Percentiles rank a stretch among this genome's conserved stretches.
Conservation (phyloP, 441 rosid genomes). For the Raphanus hybrid region DNA sequence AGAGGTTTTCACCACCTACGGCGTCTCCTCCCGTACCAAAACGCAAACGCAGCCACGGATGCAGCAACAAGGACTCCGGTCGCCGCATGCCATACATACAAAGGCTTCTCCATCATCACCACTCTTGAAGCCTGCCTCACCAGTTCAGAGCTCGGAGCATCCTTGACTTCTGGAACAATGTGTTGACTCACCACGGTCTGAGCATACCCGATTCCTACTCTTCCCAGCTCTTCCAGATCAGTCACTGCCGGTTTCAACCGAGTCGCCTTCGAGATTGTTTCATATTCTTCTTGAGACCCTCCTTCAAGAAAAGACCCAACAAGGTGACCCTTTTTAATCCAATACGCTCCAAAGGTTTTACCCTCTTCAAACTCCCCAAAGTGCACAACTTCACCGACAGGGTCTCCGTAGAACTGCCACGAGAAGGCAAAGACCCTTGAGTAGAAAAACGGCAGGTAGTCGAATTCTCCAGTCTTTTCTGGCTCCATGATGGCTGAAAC, state of each 20-base stretch:
- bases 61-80: constrained; percentile 79
- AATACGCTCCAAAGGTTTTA: constrained; percentile 76
- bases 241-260: constrained; percentile 60
- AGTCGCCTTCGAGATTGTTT: constrained; percentile 76
- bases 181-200: constrained; percentile 49
- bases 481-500: constrained; percentile 80
- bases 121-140: constrained; percentile 30
- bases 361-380: constrained; percentile 82
- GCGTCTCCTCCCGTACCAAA: constrained; percentile 89
- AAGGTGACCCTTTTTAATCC: constrained; percentile 81
- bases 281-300: constrained; percentile 90
- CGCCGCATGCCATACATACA: constrained; percentile 68
- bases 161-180: constrained; percentile 36
- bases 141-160: constrained; percentile 43
- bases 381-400: constrained; percentile 77
- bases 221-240: constrained; percentile 62
- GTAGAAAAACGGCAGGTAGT: constrained; percentile 92
- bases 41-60: constrained; percentile 82
- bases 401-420: constrained; percentile 96
- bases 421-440: constrained; percentile 83
- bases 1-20: constrained; percentile 67
- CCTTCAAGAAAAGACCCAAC: constrained; percentile 97
- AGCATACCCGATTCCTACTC: constrained; percentile 75
- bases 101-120: constrained; percentile 50
- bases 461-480: constrained; percentile 67